Conservation (phyloP, 1,284 basidiomycete species). For the Tremellales sp. region DNA sequence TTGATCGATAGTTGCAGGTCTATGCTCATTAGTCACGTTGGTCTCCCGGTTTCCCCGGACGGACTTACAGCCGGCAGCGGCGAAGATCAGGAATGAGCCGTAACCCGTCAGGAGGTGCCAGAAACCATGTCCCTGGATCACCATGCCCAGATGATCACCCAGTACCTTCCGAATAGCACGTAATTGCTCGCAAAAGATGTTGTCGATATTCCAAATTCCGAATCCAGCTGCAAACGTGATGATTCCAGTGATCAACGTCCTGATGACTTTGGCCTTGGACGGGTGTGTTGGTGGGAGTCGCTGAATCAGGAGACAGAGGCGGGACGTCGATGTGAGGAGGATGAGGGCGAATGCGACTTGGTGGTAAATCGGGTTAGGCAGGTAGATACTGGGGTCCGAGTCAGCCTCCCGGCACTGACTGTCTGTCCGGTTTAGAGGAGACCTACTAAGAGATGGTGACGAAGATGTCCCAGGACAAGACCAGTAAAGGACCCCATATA, state of each 20-base stretch:
- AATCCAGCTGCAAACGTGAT: conserved; percentile 49
- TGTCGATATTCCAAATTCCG: conserved; percentile 55
- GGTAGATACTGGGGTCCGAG: conserved; percentile 10
- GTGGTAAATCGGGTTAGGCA: conserved; percentile 55
- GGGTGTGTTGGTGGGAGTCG: conserved; percentile 18
- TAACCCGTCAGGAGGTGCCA: conserved; percentile 55
- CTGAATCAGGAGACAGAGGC: conserved; percentile 37
- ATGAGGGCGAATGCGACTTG: conserved; percentile 53
- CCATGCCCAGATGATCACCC: conserved; percentile 26
- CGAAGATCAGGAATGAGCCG: conserved; percentile 50
- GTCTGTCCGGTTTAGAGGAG: neutral
- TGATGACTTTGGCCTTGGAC: conserved; percentile 20
- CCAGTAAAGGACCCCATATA: conserved; percentile 22
- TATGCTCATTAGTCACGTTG: neutral
- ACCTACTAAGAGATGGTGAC: conserved; percentile 49
- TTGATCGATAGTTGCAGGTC: conserved; percentile 13
- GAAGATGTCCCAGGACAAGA: conserved; percentile 38
- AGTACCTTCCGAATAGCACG: conserved; percentile 22
- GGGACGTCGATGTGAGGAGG: conserved; percentile 35
- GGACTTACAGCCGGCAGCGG: conserved; percentile 43
- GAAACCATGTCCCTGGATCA: conserved; percentile 49
- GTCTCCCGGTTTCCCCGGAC: neutral
- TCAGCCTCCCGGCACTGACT: neutral
- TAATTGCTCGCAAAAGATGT: conserved; percentile 50
- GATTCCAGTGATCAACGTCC: conserved; percentile 32